Evolutionary conservation across 495 filamentous ascomycete genomes (phyloP).

Genomic region (Aspergillus haitiensis): DNA sequence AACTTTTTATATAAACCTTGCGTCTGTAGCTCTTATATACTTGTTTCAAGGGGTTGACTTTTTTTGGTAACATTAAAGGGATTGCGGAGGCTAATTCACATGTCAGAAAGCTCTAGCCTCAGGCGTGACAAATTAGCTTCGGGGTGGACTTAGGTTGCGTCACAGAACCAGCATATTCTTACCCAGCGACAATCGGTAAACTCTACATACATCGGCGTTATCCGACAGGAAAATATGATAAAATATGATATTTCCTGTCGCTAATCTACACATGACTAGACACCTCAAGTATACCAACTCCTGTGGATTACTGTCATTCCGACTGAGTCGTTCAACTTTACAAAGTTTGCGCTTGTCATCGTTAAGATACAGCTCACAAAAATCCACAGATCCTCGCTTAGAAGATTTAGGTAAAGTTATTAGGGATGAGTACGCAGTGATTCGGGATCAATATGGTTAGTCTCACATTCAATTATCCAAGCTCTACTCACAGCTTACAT

Average conservation of each 20-base stretch:
- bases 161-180: not conserved
- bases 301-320: not conserved
- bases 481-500: not conserved
- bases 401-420: conserved; percentile 66
- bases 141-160: conserved; percentile 8
- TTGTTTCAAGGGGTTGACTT: no score
- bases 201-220: not conserved
- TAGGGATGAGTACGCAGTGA: conserved; percentile 70
- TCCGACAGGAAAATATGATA: conserved; percentile 6
- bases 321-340: conserved; percentile 3
- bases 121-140: conserved; percentile 3
- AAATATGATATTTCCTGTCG: conserved; percentile 17
- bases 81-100: not conserved
- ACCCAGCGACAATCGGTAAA: not conserved
- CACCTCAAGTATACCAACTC: not conserved
- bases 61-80: no score
- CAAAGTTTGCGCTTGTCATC: conserved; percentile 19
- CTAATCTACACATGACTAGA: conserved; percentile 7
- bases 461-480: not conserved
- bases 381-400: conserved; percentile 57
- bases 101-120: conserved; percentile 1
- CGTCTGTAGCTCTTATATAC: no score
- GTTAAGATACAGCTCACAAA: conserved; percentile 12
- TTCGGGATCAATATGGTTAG: conserved; percentile 70
- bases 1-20: not conserved